These are phyloP conservation scores for Aspergillus baeticus DNA, from an alignment of 495 filamentous ascomycete genomes.

Conservation along the genomic window DNA sequence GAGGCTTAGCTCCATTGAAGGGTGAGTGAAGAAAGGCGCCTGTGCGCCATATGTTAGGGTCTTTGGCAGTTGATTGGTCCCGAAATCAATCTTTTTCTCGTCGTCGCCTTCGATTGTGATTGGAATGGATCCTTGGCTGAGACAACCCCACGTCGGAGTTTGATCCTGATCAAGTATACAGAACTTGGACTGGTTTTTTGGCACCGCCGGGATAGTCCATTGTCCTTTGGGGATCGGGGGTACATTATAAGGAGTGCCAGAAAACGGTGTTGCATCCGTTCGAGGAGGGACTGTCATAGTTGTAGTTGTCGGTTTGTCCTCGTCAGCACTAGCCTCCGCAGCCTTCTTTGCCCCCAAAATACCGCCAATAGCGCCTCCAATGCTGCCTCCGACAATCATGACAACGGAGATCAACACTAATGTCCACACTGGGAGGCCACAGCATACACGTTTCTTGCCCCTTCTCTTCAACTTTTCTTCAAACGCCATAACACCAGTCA, in stretches of 20 bases:
- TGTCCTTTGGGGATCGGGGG: constrained; percentile 62
- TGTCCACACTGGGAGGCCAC: constrained; percentile 69
- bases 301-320: constrained; percentile 34
- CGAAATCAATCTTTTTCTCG: constrained; percentile 28
- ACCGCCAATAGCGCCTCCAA: constrained; percentile 63
- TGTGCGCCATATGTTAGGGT: constrained; percentile 72
- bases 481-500: constrained; percentile 43
- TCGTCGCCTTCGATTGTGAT: constrained; percentile 31
- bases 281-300: constrained; percentile 54
- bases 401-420: constrained; percentile 54
- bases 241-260: constrained; percentile 56
- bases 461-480: constrained; percentile 57
- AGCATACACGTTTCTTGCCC: constrained; percentile 57
- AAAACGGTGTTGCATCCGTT: constrained; percentile 63
- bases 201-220: constrained; percentile 58
- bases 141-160: constrained; percentile 68
- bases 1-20: constrained; percentile 51
- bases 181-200: constrained; percentile 57
- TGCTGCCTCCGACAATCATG: constrained; percentile 52
- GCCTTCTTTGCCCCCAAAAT: constrained; percentile 45
- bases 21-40: constrained; percentile 52
- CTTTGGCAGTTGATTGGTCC: constrained; percentile 27
- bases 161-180: constrained; percentile 66
- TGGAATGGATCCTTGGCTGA: constrained; percentile 36
- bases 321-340: constrained; percentile 21